Conservation (phyloP, 2,329 filamentous ascomycete species). For the Ceratocystis colombiana region DNA sequence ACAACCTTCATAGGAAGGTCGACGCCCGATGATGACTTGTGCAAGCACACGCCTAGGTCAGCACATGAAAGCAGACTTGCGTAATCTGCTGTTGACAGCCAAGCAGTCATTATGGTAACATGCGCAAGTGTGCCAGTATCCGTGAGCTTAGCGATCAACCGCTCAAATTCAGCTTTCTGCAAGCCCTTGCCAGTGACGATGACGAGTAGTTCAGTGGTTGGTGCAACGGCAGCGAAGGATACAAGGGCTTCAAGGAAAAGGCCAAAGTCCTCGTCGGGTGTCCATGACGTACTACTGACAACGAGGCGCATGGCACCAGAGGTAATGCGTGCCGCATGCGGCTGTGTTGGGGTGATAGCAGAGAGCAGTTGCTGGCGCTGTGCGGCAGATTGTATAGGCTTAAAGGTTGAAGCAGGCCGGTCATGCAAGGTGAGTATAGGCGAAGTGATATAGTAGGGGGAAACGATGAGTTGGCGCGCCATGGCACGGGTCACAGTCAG, state of each 20-base stretch:
- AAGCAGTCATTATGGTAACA: constrained; percentile 67
- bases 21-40: constrained; percentile 87
- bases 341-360: constrained; percentile 53
- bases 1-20: constrained; percentile 99
- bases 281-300: constrained; percentile 95
- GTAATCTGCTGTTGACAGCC: constrained; percentile 77
- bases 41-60: constrained; percentile 81
- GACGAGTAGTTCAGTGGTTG: constrained; percentile 50
- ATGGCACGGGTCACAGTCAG: constrained; percentile 87
- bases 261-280: constrained; percentile 88
- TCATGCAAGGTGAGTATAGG: constrained; percentile 71
- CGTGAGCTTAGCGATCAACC: constrained; percentile 52
- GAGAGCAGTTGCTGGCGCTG: constrained; percentile 52
- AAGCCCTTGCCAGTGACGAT: constrained; percentile 95
- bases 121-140: constrained; percentile 53
- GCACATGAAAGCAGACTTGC: constrained; percentile 72
- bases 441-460: constrained; percentile 54
- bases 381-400: constrained; percentile 47
- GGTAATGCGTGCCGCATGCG: constrained; percentile 49
- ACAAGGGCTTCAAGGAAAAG: constrained; percentile 75
- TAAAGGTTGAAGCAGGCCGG: constrained; percentile 72
- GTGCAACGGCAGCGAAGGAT: constrained; percentile 52
- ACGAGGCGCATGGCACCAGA: constrained; percentile 55
- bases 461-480: constrained; percentile 55
- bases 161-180: constrained; percentile 64